A percentile compares a stretch with the other conserved stretches of the same genome.
These are phyloP conservation scores for Odontarrhena argentea DNA, from an alignment of 345 rosid genomes.

Conservation along the genomic window DNA sequence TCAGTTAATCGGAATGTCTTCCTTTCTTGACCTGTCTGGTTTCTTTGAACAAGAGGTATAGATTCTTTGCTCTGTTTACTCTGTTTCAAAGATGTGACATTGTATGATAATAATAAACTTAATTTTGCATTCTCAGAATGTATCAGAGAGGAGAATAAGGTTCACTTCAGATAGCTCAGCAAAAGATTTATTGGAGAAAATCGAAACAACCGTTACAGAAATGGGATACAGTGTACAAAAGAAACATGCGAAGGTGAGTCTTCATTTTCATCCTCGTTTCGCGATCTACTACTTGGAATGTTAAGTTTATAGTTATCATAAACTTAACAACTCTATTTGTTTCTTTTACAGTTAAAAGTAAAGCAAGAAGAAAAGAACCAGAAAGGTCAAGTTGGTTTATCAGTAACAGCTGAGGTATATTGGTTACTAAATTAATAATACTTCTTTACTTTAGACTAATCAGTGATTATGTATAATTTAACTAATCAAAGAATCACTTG, in stretches of 20 bases:
- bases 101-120: neutral
- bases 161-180: slow-evolving; percentile 79
- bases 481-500: slow-evolving; percentile 4
- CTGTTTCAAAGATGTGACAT: slow-evolving; percentile 21
- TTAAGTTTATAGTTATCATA: neutral
- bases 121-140: slow-evolving; percentile 49
- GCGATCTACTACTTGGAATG: neutral
- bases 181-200: slow-evolving; percentile 75
- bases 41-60: slow-evolving; percentile 90
- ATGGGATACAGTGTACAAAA: slow-evolving; percentile 90
- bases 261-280: slow-evolving; percentile 15
- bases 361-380: slow-evolving; percentile 60
- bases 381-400: slow-evolving; percentile 54
- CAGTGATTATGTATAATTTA: slow-evolving; percentile 2
- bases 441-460: neutral
- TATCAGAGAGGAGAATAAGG: slow-evolving; percentile 90
- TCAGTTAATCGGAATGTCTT: slow-evolving; percentile 96
- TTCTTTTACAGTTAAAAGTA: slow-evolving; percentile 62
- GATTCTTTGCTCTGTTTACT: neutral
- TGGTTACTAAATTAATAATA: neutral
- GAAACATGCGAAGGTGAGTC: slow-evolving; percentile 74
- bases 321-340: neutral
- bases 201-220: slow-evolving; percentile 61
- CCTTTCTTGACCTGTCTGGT: slow-evolving; percentile 90
- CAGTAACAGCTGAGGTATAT: slow-evolving; percentile 82